phyloP scores from a whole-genome alignment of 108 stramenopile species.

The Pseudonitzschia multiseries region DNA sequence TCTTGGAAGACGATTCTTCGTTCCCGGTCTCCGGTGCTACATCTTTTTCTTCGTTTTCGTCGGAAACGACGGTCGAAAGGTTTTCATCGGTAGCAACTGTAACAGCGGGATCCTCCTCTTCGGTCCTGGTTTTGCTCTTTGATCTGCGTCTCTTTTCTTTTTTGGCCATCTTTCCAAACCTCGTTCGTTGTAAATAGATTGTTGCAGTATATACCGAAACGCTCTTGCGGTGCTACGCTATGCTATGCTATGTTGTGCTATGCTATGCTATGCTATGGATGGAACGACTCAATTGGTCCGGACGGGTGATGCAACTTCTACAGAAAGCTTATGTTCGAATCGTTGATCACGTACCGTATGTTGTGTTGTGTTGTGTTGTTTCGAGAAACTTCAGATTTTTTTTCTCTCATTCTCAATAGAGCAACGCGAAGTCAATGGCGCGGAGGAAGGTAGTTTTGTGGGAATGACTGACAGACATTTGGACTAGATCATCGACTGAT shows the following conservation, averaged over 20 bases:
- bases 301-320: no score
- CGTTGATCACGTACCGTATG: no score
- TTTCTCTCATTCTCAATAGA: not conserved
- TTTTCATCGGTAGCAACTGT: not conserved
- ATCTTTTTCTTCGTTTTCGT: constrained; percentile 13
- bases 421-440: not conserved
- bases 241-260: no score
- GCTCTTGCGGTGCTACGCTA: no score
- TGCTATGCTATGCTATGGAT: no score
- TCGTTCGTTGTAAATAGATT: not conserved
- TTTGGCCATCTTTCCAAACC: not conserved
- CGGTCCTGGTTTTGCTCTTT: constrained; percentile 13
- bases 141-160: constrained; percentile 17
- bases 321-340: no score
- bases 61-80: constrained; percentile 4
- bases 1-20: not conserved
- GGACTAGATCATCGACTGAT: not conserved
- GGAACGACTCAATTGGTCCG: no score
- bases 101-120: constrained; percentile 4
- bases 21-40: not conserved
- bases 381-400: not conserved
- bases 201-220: not conserved
- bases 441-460: not conserved
- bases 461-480: not conserved
- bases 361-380: no score